Evolutionary conservation across 495 filamentous ascomycete species (phyloP).

Genomic region (Geoglossum glabrum): DNA sequence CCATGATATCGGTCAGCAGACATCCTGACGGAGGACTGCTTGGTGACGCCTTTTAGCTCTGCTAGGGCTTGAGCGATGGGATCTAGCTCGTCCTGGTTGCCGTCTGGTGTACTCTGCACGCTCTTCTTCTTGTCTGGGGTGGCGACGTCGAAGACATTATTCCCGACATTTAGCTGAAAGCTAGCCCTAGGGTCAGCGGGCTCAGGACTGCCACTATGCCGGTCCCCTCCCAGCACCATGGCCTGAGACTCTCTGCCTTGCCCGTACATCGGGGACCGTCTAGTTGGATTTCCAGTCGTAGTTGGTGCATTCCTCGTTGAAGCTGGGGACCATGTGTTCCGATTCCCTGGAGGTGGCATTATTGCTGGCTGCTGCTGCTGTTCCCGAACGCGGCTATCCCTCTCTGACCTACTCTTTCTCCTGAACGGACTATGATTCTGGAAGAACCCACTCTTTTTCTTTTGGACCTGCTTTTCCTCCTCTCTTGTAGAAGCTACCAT

Average conservation of each 20-base stretch:
- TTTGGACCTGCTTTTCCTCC: constrained; percentile 48
- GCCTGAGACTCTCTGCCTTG: background rate
- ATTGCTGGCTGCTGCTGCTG: constrained; percentile 4
- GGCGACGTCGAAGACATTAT: constrained; percentile 94
- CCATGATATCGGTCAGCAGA: constrained; percentile 91
- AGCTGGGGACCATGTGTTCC: constrained; percentile 30
- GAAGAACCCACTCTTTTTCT: constrained; percentile 88
- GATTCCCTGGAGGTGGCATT: constrained; percentile 18
- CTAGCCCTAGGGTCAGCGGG: constrained; percentile 84
- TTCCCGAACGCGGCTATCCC: constrained; percentile 29
- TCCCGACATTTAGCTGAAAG: constrained; percentile 87
- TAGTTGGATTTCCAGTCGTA: constrained; percentile 10
- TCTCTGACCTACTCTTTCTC: constrained; percentile 74
- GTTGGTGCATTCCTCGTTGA: constrained; percentile 12
- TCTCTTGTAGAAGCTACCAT: constrained; percentile 20
- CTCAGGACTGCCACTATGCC: constrained; percentile 45
- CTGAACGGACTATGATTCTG: constrained; percentile 84
- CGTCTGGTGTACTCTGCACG: constrained; percentile 14
- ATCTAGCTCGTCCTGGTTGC: constrained; percentile 38
- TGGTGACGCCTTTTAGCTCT: constrained; percentile 66
- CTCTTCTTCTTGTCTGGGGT: constrained; percentile 40
- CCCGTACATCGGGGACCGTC: background rate
- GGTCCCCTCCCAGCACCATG: constrained; percentile 13
- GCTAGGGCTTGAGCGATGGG: constrained; percentile 85
- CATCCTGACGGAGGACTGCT: constrained; percentile 54